phyloP scores from a whole-genome alignment of 306 rosid genomes.

The Vigna mungo region DNA sequence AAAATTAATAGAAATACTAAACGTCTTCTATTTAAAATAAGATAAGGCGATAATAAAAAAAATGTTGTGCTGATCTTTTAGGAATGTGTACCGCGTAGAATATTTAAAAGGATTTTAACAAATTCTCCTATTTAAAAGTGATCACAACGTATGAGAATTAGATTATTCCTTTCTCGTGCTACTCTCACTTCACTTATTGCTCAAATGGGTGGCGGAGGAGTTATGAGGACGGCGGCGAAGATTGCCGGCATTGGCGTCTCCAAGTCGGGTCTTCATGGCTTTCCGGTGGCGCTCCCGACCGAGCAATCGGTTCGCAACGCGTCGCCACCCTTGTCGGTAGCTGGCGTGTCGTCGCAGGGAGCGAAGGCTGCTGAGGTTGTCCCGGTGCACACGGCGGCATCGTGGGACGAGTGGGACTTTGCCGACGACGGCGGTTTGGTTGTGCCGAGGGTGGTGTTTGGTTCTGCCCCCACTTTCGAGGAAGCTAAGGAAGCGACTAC shows the following conservation, averaged over 20 bases:
- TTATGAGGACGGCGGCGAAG: constrained; percentile 69
- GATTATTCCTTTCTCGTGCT: neutral
- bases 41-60: too few relatives aligned
- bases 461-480: constrained; percentile 56
- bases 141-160: too few relatives aligned
- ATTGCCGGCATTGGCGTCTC: constrained; percentile 57
- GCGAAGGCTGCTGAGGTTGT: constrained; percentile 35
- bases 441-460: constrained; percentile 75
- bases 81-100: too few relatives aligned
- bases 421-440: constrained; percentile 55
- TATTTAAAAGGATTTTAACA: too few relatives aligned
- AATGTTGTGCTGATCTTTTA: too few relatives aligned
- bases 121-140: too few relatives aligned
- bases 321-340: constrained; percentile 43
- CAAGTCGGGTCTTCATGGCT: constrained; percentile 47
- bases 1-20: too few relatives aligned
- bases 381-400: constrained; percentile 42
- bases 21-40: too few relatives aligned
- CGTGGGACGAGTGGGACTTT: constrained; percentile 75
- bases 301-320: constrained; percentile 54
- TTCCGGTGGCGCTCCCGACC: constrained; percentile 21
- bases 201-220: constrained; percentile 85
- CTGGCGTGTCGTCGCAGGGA: constrained; percentile 44
- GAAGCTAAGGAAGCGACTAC: constrained; percentile 79
- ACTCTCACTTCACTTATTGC: neutral